These are phyloP conservation scores for Sporothrix inflata DNA, from an alignment of 2,329 filamentous ascomycete species.

Conservation along the genomic window DNA sequence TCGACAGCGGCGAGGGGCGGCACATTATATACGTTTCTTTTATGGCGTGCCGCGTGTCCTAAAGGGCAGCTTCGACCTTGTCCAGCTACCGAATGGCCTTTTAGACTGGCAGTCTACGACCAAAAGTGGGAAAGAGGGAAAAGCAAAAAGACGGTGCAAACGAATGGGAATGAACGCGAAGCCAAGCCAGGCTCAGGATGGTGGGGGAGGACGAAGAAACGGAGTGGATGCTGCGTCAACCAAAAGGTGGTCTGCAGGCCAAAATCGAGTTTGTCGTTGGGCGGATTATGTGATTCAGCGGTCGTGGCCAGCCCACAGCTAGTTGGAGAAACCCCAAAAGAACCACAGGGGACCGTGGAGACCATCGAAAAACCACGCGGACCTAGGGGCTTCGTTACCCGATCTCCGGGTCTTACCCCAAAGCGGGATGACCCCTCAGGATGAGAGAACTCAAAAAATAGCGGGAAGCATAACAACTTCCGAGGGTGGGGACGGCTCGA, in stretches of 20 bases:
- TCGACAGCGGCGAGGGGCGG: neutral
- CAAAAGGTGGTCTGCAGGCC: neutral
- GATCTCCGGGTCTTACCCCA: neutral
- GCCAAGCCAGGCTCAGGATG: neutral
- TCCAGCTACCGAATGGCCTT: neutral
- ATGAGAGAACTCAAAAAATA: conserved; percentile 6
- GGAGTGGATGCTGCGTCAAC: neutral
- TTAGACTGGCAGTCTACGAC: neutral
- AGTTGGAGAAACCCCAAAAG: neutral
- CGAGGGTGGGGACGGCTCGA: neutral
- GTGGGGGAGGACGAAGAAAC: neutral
- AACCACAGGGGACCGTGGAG: neutral
- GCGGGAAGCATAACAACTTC: neutral
- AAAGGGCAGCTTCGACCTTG: neutral
- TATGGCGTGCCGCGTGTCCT: neutral
- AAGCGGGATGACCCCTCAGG: neutral
- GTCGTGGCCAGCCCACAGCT: neutral
- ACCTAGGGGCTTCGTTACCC: conserved; percentile 9
- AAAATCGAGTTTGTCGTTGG: neutral
- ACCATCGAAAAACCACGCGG: neutral
- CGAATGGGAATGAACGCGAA: neutral
- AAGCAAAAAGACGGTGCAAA: neutral
- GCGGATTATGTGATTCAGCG: neutral
- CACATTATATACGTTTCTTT: neutral
- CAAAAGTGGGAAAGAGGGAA: neutral